Conservation (phyloP, 2,329 filamentous ascomycete species). For the Diaporthe sp. region DNA sequence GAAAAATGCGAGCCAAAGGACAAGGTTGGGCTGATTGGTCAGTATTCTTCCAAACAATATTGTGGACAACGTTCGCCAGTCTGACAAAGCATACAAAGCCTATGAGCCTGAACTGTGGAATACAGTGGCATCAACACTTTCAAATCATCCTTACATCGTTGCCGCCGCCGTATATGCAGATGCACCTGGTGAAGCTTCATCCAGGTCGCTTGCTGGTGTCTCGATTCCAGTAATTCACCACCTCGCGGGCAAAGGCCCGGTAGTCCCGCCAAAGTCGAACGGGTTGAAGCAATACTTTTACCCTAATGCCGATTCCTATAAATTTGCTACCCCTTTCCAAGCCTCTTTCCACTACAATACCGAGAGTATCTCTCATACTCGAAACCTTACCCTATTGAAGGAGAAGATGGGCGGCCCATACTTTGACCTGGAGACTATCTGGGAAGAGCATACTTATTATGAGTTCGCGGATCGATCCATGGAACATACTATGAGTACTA, state of each 20-base stretch:
- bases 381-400: slow-evolving; percentile 76
- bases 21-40: slow-evolving; percentile 39
- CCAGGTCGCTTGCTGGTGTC: neutral
- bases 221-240: slow-evolving; percentile 36
- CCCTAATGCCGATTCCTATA: slow-evolving; percentile 20
- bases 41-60: neutral
- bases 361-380: slow-evolving; percentile 70
- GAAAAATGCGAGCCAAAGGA: slow-evolving; percentile 39
- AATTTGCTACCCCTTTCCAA: slow-evolving; percentile 39
- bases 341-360: slow-evolving; percentile 45
- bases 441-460: slow-evolving; percentile 82
- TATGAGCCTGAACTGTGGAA: slow-evolving; percentile 39
- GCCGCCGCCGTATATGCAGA: slow-evolving; percentile 39
- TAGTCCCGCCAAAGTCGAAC: neutral
- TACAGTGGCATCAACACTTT: slow-evolving; percentile 23
- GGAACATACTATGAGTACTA: slow-evolving; percentile 78
- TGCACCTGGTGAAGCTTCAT: slow-evolving; percentile 1
- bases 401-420: slow-evolving; percentile 72
- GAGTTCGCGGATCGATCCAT: slow-evolving; percentile 80
- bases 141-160: slow-evolving; percentile 29
- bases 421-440: slow-evolving; percentile 82
- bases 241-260: slow-evolving; percentile 32
- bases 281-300: slow-evolving; percentile 34
- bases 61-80: neutral
- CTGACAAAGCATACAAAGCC: slow-evolving; percentile 11